These are phyloP conservation scores for Yamadazyma sp. DNA, from an alignment of 1,139 yeast species.

Conservation along the genomic window DNA sequence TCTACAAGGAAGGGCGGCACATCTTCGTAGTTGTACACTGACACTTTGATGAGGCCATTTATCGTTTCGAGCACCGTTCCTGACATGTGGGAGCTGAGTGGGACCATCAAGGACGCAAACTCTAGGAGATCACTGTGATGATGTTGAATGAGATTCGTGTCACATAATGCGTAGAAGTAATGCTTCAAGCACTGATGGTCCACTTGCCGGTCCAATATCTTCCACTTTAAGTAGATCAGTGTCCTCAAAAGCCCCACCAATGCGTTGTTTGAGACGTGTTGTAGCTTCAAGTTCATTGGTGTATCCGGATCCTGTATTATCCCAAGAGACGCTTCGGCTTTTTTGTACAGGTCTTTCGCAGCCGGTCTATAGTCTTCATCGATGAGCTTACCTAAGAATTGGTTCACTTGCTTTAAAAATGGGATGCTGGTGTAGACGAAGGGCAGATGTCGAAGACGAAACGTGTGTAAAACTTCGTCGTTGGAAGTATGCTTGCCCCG, in stretches of 20 bases:
- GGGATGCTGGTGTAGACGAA: slow-evolving; percentile 1
- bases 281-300: slow-evolving; percentile 3
- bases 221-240: slow-evolving; percentile 8
- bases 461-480: not conserved
- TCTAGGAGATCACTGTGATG: slow-evolving; percentile 6
- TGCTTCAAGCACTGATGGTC: slow-evolving; percentile 5
- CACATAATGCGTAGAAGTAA: slow-evolving; percentile 18
- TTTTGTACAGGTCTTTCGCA: not conserved
- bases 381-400: not conserved
- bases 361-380: not conserved
- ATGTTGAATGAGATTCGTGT: slow-evolving; percentile 17
- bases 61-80: not conserved
- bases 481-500: not conserved
- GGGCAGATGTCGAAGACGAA: not conserved
- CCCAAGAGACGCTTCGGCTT: not conserved
- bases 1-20: not conserved
- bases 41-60: not conserved
- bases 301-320: not conserved
- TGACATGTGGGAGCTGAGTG: not conserved
- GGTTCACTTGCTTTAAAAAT: slow-evolving; percentile 3
- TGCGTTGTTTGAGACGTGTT: slow-evolving; percentile 3
- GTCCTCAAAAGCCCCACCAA: slow-evolving; percentile 8
- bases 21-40: slow-evolving; percentile 1
- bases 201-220: not conserved
- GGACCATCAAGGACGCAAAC: slow-evolving; percentile 1